Base-by-base conservation (phyloP, 805 yeast species). In the Barnettozyma wickerhamii region DNA sequence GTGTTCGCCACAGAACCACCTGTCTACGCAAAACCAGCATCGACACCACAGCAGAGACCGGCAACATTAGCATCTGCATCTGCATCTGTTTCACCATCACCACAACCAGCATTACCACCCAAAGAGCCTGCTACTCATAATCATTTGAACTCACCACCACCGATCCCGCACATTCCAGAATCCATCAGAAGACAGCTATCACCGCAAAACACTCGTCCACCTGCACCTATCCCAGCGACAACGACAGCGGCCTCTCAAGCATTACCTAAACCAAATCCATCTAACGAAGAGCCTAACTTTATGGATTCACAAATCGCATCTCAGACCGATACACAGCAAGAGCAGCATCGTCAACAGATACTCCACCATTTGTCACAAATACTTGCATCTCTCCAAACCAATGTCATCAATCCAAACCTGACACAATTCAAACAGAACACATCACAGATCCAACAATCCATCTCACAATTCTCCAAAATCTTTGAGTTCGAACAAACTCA, bases 1-100 rank as follows among this genome's bases (percentile, higher is more conserved):
- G 55, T 62, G 24, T 69, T 79, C 53, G 49, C 63, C 19, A 52
- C 55, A 33, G 69, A 71, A 35, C 64, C 71, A 3, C 81, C 83
- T 1, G 71, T 77, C 4, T 64, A 61, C 42, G 59, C 67, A 1
- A 59, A 54, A 35, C 64, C 67, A n/a, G n/a, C n/a, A n/a, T n/a
- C n/a, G n/a, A n/a, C n/a, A 12, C 26, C 9, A 23, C 26, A 23
- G 26, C 26, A 12, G 9, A 9, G 12, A 23, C 9, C 12, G 26
- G 26, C 12, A 9, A 12, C 28, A 20, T n/a, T 15, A 7, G 30
- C 48, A 9, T 42, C 47, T 19, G 36, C 41, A 32, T 49, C 55
- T 7, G 42, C 51, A 3, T 45, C 35, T 2, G 39, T 41, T n/a
- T 20, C 42, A 24, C 29, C 38, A 43, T 44, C 46, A 5, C 48